Base-by-base conservation (phyloP, 1,139 yeast genomes). In the Wickerhamiella infanticola region DNA sequence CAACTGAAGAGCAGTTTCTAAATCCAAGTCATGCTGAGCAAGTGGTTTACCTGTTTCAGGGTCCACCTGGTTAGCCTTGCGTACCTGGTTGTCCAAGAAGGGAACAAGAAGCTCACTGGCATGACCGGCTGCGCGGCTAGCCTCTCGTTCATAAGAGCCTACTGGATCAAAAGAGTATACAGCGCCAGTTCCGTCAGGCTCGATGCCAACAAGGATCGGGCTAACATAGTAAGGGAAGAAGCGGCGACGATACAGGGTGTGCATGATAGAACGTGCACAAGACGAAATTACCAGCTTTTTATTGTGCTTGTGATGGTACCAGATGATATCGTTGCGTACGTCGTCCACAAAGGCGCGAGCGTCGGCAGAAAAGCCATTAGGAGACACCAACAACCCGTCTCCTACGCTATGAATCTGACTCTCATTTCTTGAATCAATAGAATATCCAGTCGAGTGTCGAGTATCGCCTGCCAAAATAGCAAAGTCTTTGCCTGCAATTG, bases 391-490 rank as follows among this genome's bases (percentile, higher is more conserved):
- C 48, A 93, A 73, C 60, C 82, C 74, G 65, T 90, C 97, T 45
- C 96, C 97, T 48, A 85, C 82, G 56, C 82, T 77, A 60, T 83
- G 82, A 48, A 90, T 83, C 64, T 85, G 86, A 42, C 95, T 94
- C 63, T 85, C 94, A 63, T 82, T 81, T 60, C 99, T 77, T 24
- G 96, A 79, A 63, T 90, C 86, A 64, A 90, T 93, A 52, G 86
- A 80, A 67, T 85, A 90, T 35, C 96, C 98, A 36, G 82, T 81
- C 5, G 94, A 86, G 62, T 83, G 95, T 69, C 99, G 81, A 24
- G 99, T 90, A 64, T 93, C 98, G 44, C 98, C 97, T 1, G 99
- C 98, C 51, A 90, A 72, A 38, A 90, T 93, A 31, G 95, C 96
- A 60, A 86, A 90, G 64, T 90, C 97, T 61, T 84, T 84, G 43